These are phyloP conservation scores for Ceratocystis albifundus DNA, from an alignment of 2,329 filamentous ascomycete genomes.

Conservation along the genomic window DNA sequence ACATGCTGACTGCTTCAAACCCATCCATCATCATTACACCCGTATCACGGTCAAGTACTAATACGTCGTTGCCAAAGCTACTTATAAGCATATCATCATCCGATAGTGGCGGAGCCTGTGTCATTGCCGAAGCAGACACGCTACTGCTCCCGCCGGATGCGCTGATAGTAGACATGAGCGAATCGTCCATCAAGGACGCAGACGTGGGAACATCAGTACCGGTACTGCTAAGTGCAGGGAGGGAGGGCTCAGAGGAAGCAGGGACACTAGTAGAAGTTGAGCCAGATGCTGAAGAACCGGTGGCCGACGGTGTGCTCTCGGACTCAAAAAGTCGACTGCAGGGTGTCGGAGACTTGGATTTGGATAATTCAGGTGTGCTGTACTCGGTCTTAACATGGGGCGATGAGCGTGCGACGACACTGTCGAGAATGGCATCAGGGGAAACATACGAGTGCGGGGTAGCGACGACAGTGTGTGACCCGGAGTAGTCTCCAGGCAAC, in stretches of 20 bases:
- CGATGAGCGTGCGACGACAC: slow-evolving; percentile 23
- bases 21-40: slow-evolving; percentile 43
- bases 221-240: slow-evolving; percentile 45
- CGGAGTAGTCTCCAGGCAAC: slow-evolving; percentile 8
- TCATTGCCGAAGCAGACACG: neutral
- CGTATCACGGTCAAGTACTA: slow-evolving; percentile 37
- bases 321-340: slow-evolving; percentile 38
- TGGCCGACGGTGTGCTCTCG: slow-evolving; percentile 29
- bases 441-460: slow-evolving; percentile 38
- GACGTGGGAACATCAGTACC: slow-evolving; percentile 38
- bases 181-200: slow-evolving; percentile 24
- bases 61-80: slow-evolving; percentile 35
- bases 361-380: slow-evolving; percentile 49
- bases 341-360: slow-evolving; percentile 46
- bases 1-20: slow-evolving; percentile 42
- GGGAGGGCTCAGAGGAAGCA: slow-evolving; percentile 32
- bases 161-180: slow-evolving; percentile 26
- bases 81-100: slow-evolving; percentile 37
- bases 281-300: slow-evolving; percentile 21
- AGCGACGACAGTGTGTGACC: slow-evolving; percentile 25
- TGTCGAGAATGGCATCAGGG: slow-evolving; percentile 36
- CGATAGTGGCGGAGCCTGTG: neutral
- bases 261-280: neutral
- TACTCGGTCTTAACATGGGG: slow-evolving; percentile 39
- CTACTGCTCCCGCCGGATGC: slow-evolving; percentile 29